Base-by-base conservation (phyloP, 257 asterid genomes). In the Solanum okadae region DNA sequence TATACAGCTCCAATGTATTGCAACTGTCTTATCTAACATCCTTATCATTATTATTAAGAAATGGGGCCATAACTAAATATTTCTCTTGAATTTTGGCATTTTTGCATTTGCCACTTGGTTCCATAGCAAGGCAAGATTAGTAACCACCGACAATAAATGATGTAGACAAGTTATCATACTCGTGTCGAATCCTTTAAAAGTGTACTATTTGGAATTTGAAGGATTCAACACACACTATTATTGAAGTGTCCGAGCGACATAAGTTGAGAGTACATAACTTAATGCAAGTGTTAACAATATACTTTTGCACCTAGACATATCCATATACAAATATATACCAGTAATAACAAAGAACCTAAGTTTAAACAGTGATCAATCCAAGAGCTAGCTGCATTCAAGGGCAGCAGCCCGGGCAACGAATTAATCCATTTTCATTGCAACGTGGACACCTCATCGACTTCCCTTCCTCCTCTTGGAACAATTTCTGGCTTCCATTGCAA, bases 341-440 rank as follows among this genome's bases (percentile, higher is more conserved):
- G 84, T n/a, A 25, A 40, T 78, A 78, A 76, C 59, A 11, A 3
- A 38, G 83, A 37, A 38, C 15, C 11, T 12, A 29, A 37, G 16
- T 22, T 38, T 18, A 34, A 20, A 18, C 4, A 37, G 83, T 76
- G 72, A 10, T 4, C 42, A 33, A 33, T 71, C 40, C 40, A 0
- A 71, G 77, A 71, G 40, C 77, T 16, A 71, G 40, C 77, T 16
- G 40, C 77, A 31, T 56, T 94, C 94, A 94, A 85, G 91, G 93
- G 92, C 93, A 94, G 91, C 42, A 38, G 9, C 40, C 40, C 2
- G 94, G 92, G 93, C 99, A 96, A 77, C 98, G 91, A 88, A 94
- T 76, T 87, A 96, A 87, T 90, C 98, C 99, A 90, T 96, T 96
- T 93, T 96, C 98, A 22, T 96, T 95, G 93, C 99, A 96, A 59